phyloP scores from a whole-genome alignment of 208 protist species.

The Naegleria gruberi region DNA sequence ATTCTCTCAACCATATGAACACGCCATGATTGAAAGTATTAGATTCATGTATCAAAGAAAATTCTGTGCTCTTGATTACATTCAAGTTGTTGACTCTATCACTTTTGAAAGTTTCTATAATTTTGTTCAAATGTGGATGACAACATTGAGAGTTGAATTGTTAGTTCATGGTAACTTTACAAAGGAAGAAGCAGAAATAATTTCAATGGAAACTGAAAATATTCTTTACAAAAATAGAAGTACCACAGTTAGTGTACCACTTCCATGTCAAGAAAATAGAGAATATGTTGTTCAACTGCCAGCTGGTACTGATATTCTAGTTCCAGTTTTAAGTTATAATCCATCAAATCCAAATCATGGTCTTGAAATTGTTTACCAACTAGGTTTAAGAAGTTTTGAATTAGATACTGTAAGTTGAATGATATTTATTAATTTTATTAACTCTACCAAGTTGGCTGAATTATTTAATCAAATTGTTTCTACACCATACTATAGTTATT shows the following conservation, averaged over 20 bases:
- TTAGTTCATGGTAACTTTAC: background rate
- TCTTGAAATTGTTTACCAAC: conserved; percentile 9
- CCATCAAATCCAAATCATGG: background rate
- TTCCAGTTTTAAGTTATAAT: background rate
- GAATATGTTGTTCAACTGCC: background rate
- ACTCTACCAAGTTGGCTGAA: background rate
- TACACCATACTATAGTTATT: conserved; percentile 51
- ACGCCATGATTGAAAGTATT: background rate
- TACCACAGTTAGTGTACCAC: background rate
- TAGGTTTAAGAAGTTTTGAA: background rate
- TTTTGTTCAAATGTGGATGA: background rate
- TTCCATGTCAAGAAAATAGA: background rate
- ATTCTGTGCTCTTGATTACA: background rate
- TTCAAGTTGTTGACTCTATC: background rate
- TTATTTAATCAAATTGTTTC: background rate
- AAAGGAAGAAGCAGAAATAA: background rate
- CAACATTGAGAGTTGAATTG: background rate
- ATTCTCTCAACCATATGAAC: background rate
- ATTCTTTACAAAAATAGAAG: background rate
- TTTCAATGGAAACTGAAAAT: background rate
- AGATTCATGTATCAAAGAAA: background rate
- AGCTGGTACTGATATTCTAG: background rate
- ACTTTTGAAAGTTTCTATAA: background rate
- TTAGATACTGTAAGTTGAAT: background rate
- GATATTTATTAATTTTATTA: too few species aligned